Evolutionary conservation across 495 filamentous ascomycete species (phyloP).

Genomic region (Daldinia caldariorum): DNA sequence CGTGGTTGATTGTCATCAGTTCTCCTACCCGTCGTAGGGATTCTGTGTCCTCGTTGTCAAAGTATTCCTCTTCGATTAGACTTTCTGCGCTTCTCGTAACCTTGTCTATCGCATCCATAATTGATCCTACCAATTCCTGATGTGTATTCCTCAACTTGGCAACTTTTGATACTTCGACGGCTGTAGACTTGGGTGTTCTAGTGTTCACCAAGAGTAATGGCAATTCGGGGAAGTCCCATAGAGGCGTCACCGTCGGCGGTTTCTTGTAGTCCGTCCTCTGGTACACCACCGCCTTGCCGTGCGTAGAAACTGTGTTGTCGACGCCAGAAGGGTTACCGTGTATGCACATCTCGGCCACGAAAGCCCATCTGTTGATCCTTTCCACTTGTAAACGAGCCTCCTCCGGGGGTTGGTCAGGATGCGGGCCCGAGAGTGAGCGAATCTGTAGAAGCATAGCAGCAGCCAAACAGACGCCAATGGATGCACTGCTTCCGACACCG

Average conservation of each 20-base stretch:
- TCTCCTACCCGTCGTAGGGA: slow-evolving; percentile 78
- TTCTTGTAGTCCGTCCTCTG: slow-evolving; percentile 79
- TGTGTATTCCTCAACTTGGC: slow-evolving; percentile 72
- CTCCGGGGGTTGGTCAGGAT: slow-evolving; percentile 82
- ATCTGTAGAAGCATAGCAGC: slow-evolving; percentile 88
- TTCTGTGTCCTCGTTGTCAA: slow-evolving; percentile 65
- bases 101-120: slow-evolving; percentile 84
- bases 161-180: slow-evolving; percentile 87
- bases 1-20: slow-evolving; percentile 91
- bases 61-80: slow-evolving; percentile 72
- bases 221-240: slow-evolving; percentile 88
- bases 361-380: slow-evolving; percentile 96
- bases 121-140: slow-evolving; percentile 74
- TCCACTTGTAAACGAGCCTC: slow-evolving; percentile 88
- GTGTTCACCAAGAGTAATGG: slow-evolving; percentile 92
- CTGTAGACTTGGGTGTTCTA: slow-evolving; percentile 80
- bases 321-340: slow-evolving; percentile 96
- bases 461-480: slow-evolving; percentile 89
- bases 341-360: slow-evolving; percentile 95
- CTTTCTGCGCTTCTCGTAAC: slow-evolving; percentile 77
- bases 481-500: slow-evolving; percentile 91
- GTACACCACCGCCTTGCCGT: slow-evolving; percentile 93
- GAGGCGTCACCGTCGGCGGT: slow-evolving; percentile 77
- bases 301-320: slow-evolving; percentile 95
- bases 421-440: slow-evolving; percentile 84